These are phyloP conservation scores for Wickerhamiella kazuoi DNA, from an alignment of 805 yeast genomes.

Conservation along the genomic window DNA sequence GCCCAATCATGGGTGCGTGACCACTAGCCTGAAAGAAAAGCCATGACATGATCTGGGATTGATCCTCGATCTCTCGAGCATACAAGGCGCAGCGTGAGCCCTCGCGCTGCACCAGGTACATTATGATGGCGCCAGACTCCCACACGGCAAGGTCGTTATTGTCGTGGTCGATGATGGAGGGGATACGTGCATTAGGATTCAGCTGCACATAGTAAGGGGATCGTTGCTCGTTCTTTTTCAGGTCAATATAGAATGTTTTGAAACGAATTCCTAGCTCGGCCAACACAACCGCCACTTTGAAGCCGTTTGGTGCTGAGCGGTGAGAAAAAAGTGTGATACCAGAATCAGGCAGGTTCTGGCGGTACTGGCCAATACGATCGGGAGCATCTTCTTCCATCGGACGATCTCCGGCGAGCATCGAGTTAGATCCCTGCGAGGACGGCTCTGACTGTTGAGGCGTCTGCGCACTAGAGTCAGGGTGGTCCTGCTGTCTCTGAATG, in stretches of 20 bases:
- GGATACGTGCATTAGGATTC: slow-evolving; percentile 91
- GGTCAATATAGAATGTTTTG: slow-evolving; percentile 70
- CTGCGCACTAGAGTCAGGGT: no score
- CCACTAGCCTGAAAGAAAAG: slow-evolving; percentile 90
- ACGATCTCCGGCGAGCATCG: no score
- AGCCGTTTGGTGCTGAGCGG: slow-evolving; percentile 91
- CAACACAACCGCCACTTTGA: slow-evolving; percentile 80
- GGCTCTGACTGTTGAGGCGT: no score
- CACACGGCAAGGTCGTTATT: slow-evolving; percentile 67
- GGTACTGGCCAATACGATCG: slow-evolving; percentile 46
- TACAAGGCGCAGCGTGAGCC: slow-evolving; percentile 59
- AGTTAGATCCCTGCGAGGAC: no score
- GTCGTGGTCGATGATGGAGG: slow-evolving; percentile 80
- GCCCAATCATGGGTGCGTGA: slow-evolving; percentile 98
- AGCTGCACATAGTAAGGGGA: slow-evolving; percentile 87
- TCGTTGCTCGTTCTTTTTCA: slow-evolving; percentile 74
- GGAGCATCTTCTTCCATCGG: no score
- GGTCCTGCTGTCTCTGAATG: slow-evolving; percentile 6
- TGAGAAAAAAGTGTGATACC: slow-evolving; percentile 71
- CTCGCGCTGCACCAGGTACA: slow-evolving; percentile 36
- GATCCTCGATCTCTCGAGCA: slow-evolving; percentile 63
- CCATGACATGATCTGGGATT: slow-evolving; percentile 75
- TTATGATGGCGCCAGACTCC: slow-evolving; percentile 88
- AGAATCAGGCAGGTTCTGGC: slow-evolving; percentile 56
- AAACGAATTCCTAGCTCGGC: slow-evolving; percentile 67